These are phyloP conservation scores for Verticillium tricorpus DNA, from an alignment of 2,329 filamentous ascomycete genomes.

Conservation along the genomic window DNA sequence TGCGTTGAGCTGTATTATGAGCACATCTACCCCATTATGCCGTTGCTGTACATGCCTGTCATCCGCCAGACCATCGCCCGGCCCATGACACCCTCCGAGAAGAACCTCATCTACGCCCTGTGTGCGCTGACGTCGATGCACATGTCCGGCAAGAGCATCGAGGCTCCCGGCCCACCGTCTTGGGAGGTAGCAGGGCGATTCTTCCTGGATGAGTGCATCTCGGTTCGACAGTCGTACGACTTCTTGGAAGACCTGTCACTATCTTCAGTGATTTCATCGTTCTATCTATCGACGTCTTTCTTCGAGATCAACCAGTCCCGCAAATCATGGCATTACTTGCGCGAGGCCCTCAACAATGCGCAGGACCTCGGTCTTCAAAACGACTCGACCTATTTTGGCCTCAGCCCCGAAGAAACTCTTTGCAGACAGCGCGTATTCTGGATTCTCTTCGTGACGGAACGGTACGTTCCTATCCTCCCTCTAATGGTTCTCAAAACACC, in stretches of 20 bases:
- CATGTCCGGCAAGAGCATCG: conserved; percentile 40
- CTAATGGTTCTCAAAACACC: background rate
- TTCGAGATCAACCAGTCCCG: conserved; percentile 58
- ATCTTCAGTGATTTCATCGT: conserved; percentile 56
- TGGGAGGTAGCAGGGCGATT: conserved; percentile 49
- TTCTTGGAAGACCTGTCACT: conserved; percentile 52
- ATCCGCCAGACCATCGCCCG: conserved; percentile 44
- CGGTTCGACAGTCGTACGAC: conserved; percentile 51
- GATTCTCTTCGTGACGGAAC: conserved; percentile 59
- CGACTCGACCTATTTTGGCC: conserved; percentile 46
- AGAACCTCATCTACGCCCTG: conserved; percentile 49
- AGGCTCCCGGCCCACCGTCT: conserved; percentile 29
- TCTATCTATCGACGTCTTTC: conserved; percentile 56
- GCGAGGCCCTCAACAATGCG: conserved; percentile 56
- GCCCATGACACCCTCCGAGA: conserved; percentile 30
- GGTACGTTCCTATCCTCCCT: conserved; percentile 26
- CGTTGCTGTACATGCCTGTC: conserved; percentile 53
- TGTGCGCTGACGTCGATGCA: conserved; percentile 50
- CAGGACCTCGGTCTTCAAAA: conserved; percentile 56
- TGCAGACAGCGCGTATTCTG: conserved; percentile 55
- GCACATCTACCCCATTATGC: conserved; percentile 61
- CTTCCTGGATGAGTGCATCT: conserved; percentile 54
- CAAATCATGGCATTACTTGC: conserved; percentile 58
- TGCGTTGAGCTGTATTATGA: conserved; percentile 59
- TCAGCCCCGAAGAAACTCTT: conserved; percentile 45